Conservation (phyloP, 352 stramenopile genomes). For the Poterioochromonas sp. region DNA sequence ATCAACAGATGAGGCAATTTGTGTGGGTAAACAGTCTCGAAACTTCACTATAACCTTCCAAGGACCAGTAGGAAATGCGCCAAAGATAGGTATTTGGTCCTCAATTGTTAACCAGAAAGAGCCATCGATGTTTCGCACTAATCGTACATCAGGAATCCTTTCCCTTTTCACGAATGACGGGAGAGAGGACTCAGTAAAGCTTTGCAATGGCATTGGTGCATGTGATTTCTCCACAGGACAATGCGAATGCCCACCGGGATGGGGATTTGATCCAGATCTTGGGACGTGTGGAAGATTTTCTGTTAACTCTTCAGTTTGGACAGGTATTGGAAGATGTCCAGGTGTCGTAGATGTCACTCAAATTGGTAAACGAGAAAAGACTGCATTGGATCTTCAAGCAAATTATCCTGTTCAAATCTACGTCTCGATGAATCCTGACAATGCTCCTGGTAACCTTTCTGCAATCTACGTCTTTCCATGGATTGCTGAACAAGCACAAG, state of each 20-base stretch:
- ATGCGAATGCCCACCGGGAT: conserved; percentile 24
- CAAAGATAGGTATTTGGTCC: background rate
- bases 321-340: conserved; percentile 29
- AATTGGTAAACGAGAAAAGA: background rate
- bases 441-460: background rate
- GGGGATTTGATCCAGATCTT: conserved; percentile 11
- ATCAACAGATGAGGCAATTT: background rate
- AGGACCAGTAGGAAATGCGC: conserved; percentile 3
- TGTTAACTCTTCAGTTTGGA: background rate
- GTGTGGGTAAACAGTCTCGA: background rate
- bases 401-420: background rate
- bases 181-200: background rate
- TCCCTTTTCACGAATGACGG: conserved; percentile 17
- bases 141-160: background rate
- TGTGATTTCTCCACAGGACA: conserved; percentile 26
- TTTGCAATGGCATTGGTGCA: conserved; percentile 24
- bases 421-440: background rate
- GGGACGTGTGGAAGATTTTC: conserved; percentile 1
- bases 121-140: background rate
- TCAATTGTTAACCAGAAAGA: background rate
- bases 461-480: background rate
- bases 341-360: background rate
- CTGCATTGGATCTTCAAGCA: background rate
- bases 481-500: background rate
- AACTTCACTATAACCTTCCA: conserved; percentile 5